Base-by-base conservation (phyloP, 202 grass and related monocot species). In the Zoysia matrella region DNA sequence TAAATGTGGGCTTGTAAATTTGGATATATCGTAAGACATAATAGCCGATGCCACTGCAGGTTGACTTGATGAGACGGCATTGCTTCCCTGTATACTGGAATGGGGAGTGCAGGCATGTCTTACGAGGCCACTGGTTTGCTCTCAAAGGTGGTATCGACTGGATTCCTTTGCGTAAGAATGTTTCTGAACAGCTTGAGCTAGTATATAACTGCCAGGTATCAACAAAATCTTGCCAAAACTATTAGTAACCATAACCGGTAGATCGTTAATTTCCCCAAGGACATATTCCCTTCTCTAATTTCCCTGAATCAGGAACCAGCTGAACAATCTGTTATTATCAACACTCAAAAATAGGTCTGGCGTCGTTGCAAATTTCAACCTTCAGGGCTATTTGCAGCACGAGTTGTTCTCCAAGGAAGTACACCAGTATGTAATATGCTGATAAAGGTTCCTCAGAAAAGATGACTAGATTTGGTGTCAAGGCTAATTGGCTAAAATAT, bases 81-180 rank as follows among this genome's bases (percentile, higher is more conserved):
- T 98, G 95, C 83, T 98, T 98, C 71, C 95, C 95, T 77, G 95
- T 98, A 44, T 98, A 98, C 81, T 98, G 95, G 95, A 90, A 91
- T 83, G 95, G 95, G 62, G 95, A 93, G 83, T 93, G 95, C 78
- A 93, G 95, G 72, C 95, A 92, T 80, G 90, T 98, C 52, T 82
- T 98, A 80, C 89, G 92, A 83, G 95, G 92, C 52, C 92, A 98
- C 41, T 98, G 95, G 95, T 98, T 85, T 88, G 89, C 90, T 55
- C 88, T 80, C 36, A 98, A 95, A 90, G 90, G 92, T 80, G 92
- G 92, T 52, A 74, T 94, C 58, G 92, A 98, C 87, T 98, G 95
- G 95, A 88, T 98, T 85, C 95, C 95, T 39, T 79, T 98, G 83
- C 88, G 92, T 52, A 92, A 98, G 86, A 89, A 95, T 95, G 83